These are phyloP conservation scores for Mortierella sp. DNA, from an alignment of 371 early-diverging fungal species.

Conservation along the genomic window DNA sequence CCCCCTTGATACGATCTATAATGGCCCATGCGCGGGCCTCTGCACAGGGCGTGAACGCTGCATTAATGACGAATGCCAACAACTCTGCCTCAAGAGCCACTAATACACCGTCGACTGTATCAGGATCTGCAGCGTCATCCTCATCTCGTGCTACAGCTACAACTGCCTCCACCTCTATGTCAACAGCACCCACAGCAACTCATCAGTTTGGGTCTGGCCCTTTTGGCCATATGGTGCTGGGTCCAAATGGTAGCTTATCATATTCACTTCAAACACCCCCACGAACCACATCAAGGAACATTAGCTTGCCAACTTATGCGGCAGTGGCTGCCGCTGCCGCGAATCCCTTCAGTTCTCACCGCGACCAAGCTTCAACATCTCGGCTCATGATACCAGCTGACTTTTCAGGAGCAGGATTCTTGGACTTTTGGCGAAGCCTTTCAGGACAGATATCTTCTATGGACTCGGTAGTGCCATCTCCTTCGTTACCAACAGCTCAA, in stretches of 20 bases:
- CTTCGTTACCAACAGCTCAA: background rate
- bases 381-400: slow-evolving; percentile 27
- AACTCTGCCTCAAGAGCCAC: slow-evolving; percentile 5
- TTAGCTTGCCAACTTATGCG: slow-evolving; percentile 7
- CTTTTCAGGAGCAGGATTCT: slow-evolving; percentile 18
- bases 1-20: slow-evolving; percentile 32
- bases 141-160: background rate
- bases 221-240: slow-evolving; percentile 33
- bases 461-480: background rate
- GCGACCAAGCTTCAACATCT: slow-evolving; percentile 7
- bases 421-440: slow-evolving; percentile 33
- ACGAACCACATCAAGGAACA: slow-evolving; percentile 5
- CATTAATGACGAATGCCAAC: slow-evolving; percentile 8
- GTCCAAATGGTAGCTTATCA: slow-evolving; percentile 39
- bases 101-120: background rate
- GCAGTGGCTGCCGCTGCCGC: slow-evolving; percentile 16
- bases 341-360: slow-evolving; percentile 16
- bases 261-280: slow-evolving; percentile 23
- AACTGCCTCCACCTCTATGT: background rate
- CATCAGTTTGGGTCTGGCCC: slow-evolving; percentile 17
- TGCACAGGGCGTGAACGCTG: slow-evolving; percentile 25
- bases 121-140: background rate
- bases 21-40: slow-evolving; percentile 45
- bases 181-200: background rate
- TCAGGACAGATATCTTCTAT: slow-evolving; percentile 14